Evolutionary conservation across 1,284 basidiomycete genomes (phyloP).

Genomic region (Anthracocystis panici-leucophaei): DNA sequence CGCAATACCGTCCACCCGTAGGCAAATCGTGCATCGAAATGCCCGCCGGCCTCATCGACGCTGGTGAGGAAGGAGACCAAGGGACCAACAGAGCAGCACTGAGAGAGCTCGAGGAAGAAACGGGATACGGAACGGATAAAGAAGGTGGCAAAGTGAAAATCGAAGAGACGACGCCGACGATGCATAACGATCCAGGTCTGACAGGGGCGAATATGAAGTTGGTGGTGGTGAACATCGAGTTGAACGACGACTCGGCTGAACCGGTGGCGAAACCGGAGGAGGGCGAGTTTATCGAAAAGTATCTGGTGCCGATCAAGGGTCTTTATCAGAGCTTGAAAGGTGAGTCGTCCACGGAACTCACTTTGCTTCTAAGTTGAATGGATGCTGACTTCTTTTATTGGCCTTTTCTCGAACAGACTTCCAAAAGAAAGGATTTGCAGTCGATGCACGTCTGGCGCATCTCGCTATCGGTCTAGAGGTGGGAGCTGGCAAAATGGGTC

Average conservation of each 20-base stretch:
- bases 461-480: slow-evolving; percentile 63
- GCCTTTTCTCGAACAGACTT: slow-evolving; percentile 46
- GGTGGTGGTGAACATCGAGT: slow-evolving; percentile 58
- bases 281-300: slow-evolving; percentile 67
- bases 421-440: slow-evolving; percentile 53
- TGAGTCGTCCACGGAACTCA: slow-evolving; percentile 21
- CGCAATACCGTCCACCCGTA: slow-evolving; percentile 62
- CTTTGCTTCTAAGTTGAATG: neutral
- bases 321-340: slow-evolving; percentile 55
- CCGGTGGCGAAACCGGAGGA: slow-evolving; percentile 67
- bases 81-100: slow-evolving; percentile 62
- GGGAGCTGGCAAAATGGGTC: slow-evolving; percentile 43
- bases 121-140: slow-evolving; percentile 62
- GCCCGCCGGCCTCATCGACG: slow-evolving; percentile 68
- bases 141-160: slow-evolving; percentile 56
- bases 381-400: neutral
- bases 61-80: slow-evolving; percentile 61
- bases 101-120: slow-evolving; percentile 66
- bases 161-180: slow-evolving; percentile 49
- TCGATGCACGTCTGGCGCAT: slow-evolving; percentile 67
- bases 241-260: slow-evolving; percentile 60
- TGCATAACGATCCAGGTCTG: slow-evolving; percentile 65
- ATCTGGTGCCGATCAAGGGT: slow-evolving; percentile 60
- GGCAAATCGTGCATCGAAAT: slow-evolving; percentile 65
- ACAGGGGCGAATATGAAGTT: slow-evolving; percentile 66